Evolutionary conservation across 2,329 filamentous ascomycete genomes (phyloP).

Genomic region (Exophiala aquamarina): DNA sequence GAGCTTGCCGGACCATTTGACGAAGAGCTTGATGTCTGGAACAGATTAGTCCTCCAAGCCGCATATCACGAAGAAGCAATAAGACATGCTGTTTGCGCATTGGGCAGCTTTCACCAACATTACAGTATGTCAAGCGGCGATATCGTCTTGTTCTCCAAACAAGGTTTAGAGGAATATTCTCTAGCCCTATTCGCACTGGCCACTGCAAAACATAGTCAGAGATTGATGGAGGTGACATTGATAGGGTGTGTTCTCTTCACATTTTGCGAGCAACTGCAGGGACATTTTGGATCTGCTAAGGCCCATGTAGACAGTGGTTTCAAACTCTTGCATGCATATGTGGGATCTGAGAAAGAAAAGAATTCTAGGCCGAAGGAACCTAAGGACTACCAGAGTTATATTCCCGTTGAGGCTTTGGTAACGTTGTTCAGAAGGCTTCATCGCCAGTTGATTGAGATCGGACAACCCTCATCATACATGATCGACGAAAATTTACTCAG

Average conservation of each 20-base stretch:
- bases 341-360: not conserved
- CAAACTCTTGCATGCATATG: not conserved
- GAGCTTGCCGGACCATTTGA: conserved; percentile 1
- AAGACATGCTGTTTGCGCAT: conserved; percentile 1
- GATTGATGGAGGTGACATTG: conserved; percentile 4
- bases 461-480: conserved; percentile 1
- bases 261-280: conserved; percentile 3
- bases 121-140: not conserved
- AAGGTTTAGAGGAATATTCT: conserved; percentile 1
- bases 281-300: conserved; percentile 4
- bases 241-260: conserved; percentile 2
- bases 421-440: not conserved
- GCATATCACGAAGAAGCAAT: conserved; percentile 3
- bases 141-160: not conserved
- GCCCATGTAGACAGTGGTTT: conserved; percentile 4
- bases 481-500: too few relatives aligned
- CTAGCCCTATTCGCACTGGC: not conserved
- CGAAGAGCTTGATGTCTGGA: conserved; percentile 3
- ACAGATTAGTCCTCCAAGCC: not conserved
- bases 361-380: not conserved
- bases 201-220: not conserved
- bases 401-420: not conserved
- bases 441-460: conserved; percentile 1
- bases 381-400: not conserved
- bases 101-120: conserved; percentile 4